Evolutionary conservation across 352 stramenopile genomes (phyloP).

Genomic region (Pythium volutum): DNA sequence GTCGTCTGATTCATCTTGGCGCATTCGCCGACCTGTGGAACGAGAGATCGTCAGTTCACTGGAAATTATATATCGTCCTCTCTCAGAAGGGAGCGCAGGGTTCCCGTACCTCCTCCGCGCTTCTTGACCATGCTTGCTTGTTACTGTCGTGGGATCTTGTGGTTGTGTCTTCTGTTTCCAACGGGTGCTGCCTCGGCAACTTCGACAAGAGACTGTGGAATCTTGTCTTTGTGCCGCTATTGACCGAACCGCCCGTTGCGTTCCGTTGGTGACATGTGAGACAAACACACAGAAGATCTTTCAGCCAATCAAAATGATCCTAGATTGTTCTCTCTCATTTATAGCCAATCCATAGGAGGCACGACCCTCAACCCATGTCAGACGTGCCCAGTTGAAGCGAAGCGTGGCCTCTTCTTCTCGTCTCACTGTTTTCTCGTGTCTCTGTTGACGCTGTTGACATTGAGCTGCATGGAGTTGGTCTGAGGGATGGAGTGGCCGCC

Average conservation of each 20-base stretch:
- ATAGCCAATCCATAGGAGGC: neutral
- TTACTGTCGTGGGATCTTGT: neutral
- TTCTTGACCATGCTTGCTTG: slow-evolving; percentile 58
- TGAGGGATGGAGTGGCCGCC: too few species aligned
- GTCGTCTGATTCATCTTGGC: slow-evolving; percentile 58
- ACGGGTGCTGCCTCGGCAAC: neutral
- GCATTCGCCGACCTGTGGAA: slow-evolving; percentile 51
- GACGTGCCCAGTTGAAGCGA: neutral
- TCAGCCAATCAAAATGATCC: slow-evolving; percentile 1
- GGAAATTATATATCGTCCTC: neutral
- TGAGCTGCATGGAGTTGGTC: neutral
- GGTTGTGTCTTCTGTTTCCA: neutral
- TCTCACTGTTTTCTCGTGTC: neutral
- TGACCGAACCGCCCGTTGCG: neutral
- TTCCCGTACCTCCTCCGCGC: slow-evolving; percentile 39
- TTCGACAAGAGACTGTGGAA: slow-evolving; percentile 3
- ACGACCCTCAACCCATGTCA: neutral
- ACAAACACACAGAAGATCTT: neutral
- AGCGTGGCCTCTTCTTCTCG: too few species aligned
- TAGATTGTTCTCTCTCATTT: neutral
- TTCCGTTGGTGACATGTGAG: slow-evolving; percentile 7
- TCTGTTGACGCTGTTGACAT: neutral
- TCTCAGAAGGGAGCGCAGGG: neutral
- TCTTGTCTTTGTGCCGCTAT: slow-evolving; percentile 13
- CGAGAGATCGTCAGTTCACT: neutral